These are phyloP conservation scores for Rhizopus sp. DNA, from an alignment of 371 early-diverging fungal species.

Conservation along the genomic window DNA sequence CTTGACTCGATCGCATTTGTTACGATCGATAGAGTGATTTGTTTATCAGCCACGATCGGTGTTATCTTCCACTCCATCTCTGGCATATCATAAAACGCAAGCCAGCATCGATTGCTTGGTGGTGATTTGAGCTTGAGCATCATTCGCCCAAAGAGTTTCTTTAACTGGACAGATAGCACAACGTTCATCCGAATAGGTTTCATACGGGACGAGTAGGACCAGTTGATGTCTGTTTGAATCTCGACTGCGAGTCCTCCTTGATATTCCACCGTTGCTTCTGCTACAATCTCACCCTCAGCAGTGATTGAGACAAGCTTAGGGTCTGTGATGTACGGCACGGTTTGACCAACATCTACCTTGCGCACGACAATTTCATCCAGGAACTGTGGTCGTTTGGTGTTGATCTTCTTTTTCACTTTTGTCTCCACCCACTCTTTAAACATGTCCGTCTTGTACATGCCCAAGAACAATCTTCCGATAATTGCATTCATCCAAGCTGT, in stretches of 20 bases:
- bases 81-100: slow-evolving; percentile 85
- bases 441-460: slow-evolving; percentile 68
- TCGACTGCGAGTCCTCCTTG: slow-evolving; percentile 73
- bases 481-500: slow-evolving; percentile 89
- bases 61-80: slow-evolving; percentile 77
- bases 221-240: slow-evolving; percentile 62
- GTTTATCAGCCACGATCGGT: slow-evolving; percentile 84
- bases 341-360: slow-evolving; percentile 75
- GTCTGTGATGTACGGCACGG: slow-evolving; percentile 77
- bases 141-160: slow-evolving; percentile 68
- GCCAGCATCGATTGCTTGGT: slow-evolving; percentile 87
- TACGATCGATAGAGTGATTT: slow-evolving; percentile 75
- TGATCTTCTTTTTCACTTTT: slow-evolving; percentile 67
- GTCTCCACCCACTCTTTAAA: slow-evolving; percentile 59
- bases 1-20: slow-evolving; percentile 83
- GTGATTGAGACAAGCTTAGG: slow-evolving; percentile 70
- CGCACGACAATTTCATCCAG: slow-evolving; percentile 79
- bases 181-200: slow-evolving; percentile 76
- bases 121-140: slow-evolving; percentile 81
- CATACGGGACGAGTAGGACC: slow-evolving; percentile 45
- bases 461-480: slow-evolving; percentile 76
- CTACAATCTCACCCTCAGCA: slow-evolving; percentile 69
- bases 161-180: slow-evolving; percentile 74
- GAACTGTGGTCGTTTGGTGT: slow-evolving; percentile 70
- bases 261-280: slow-evolving; percentile 79